These are phyloP conservation scores for Phlebiopsis gigantea DNA, from an alignment of 768 basidiomycete species.

Conservation along the genomic window DNA sequence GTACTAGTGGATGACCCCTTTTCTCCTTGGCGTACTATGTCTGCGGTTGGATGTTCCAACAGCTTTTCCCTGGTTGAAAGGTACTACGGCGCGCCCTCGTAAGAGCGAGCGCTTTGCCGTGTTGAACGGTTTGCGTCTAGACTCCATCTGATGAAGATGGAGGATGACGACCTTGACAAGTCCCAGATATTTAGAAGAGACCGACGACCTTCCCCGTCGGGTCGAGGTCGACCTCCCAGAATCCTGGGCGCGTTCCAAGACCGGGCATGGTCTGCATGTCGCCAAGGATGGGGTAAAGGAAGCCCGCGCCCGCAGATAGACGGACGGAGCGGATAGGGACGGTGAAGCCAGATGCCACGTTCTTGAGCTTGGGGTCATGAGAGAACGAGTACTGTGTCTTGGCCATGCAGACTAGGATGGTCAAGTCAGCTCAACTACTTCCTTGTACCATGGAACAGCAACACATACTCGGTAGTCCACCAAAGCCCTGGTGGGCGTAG, in stretches of 20 bases:
- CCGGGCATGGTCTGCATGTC: slow-evolving; percentile 99
- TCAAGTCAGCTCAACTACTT: neutral
- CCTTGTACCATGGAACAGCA: neutral
- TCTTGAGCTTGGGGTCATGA: slow-evolving; percentile 87
- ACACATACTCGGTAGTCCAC: slow-evolving; percentile 66
- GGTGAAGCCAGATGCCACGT: slow-evolving; percentile 88
- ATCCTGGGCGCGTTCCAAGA: slow-evolving; percentile 85
- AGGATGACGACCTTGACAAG: slow-evolving; percentile 6
- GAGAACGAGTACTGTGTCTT: slow-evolving; percentile 99
- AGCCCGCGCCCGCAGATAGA: slow-evolving; percentile 89
- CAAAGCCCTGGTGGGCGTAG: slow-evolving; percentile 88
- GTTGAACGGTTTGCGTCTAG: slow-evolving; percentile 17
- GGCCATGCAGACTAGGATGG: slow-evolving; percentile 79
- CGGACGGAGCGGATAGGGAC: slow-evolving; percentile 87
- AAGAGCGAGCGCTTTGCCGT: slow-evolving; percentile 26
- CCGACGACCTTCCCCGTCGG: slow-evolving; percentile 79
- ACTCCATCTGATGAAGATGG: slow-evolving; percentile 29
- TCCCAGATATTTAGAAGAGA: slow-evolving; percentile 54
- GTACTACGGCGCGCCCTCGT: slow-evolving; percentile 27
- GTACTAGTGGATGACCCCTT: neutral
- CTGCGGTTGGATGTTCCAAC: slow-evolving; percentile 1
- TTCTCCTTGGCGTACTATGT: neutral
- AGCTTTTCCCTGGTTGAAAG: slow-evolving; percentile 34
- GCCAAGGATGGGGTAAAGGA: slow-evolving; percentile 92
- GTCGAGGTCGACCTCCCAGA: slow-evolving; percentile 88